A percentile compares a stretch with the other conserved stretches of the same genome.
Conservation (phyloP, 495 filamentous ascomycete species). For the Annulohypoxylon bovei region DNA sequence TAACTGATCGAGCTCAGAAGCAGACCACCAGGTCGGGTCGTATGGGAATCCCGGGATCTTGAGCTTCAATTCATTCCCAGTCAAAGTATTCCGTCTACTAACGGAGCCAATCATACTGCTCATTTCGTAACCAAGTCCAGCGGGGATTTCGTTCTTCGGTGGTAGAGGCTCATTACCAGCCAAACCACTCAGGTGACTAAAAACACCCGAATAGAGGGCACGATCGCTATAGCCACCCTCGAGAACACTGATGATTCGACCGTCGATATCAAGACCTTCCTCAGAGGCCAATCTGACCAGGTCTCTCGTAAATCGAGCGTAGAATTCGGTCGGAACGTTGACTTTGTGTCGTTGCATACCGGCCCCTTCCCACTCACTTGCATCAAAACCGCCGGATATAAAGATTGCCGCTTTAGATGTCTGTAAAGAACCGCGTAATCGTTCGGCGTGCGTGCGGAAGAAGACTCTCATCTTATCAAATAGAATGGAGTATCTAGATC, state of each 20-base stretch:
- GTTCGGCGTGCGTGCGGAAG: slow-evolving; percentile 72
- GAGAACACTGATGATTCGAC: slow-evolving; percentile 88
- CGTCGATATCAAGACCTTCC: slow-evolving; percentile 78
- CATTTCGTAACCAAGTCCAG: slow-evolving; percentile 64
- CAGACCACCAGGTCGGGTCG: slow-evolving; percentile 80
- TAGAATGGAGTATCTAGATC: slow-evolving; percentile 75
- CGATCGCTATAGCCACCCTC: slow-evolving; percentile 96
- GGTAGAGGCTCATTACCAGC: slow-evolving; percentile 60
- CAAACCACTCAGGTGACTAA: slow-evolving; percentile 87
- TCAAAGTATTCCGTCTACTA: slow-evolving; percentile 48
- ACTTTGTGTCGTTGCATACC: slow-evolving; percentile 95
- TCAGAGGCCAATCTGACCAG: slow-evolving; percentile 84
- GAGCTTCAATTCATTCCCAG: slow-evolving; percentile 35
- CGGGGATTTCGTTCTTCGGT: slow-evolving; percentile 51
- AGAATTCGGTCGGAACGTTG: slow-evolving; percentile 96
- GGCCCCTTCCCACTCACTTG: slow-evolving; percentile 88
- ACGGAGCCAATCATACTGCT: slow-evolving; percentile 55
- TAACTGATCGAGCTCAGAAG: slow-evolving; percentile 71
- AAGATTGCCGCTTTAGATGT: slow-evolving; percentile 87
- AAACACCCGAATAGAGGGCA: slow-evolving; percentile 83
- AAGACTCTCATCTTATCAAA: slow-evolving; percentile 83
- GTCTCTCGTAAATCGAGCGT: slow-evolving; percentile 87
- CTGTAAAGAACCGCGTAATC: slow-evolving; percentile 60
- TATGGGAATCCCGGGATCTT: slow-evolving; percentile 56
- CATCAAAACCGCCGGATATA: slow-evolving; percentile 94